These are phyloP conservation scores for Jaapia argillacea DNA, from an alignment of 768 basidiomycete genomes.

Conservation along the genomic window DNA sequence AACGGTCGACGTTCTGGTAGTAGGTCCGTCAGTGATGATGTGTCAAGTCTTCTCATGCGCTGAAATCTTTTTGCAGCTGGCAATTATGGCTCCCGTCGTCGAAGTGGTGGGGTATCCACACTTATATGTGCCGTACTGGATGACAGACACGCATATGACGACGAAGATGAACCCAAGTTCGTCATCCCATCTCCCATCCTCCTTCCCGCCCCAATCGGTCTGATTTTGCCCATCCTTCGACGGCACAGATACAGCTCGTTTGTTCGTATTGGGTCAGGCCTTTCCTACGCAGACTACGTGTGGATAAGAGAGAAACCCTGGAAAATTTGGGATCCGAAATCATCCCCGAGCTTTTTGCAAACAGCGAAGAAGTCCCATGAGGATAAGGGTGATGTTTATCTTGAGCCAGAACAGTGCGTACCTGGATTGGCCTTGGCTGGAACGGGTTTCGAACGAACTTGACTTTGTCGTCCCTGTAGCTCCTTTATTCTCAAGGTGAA, in stretches of 20 bases:
- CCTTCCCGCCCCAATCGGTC: not conserved
- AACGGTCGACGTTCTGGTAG: slow-evolving; percentile 84
- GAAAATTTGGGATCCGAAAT: slow-evolving; percentile 69
- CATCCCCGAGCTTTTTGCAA: slow-evolving; percentile 60
- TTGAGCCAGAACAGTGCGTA: slow-evolving; percentile 82
- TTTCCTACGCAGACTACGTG: slow-evolving; percentile 78
- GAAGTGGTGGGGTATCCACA: slow-evolving; percentile 84
- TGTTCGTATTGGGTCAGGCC: slow-evolving; percentile 82
- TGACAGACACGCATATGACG: slow-evolving; percentile 44
- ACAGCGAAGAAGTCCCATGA: slow-evolving; percentile 53
- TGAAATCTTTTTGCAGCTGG: slow-evolving; percentile 40
- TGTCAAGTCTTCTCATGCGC: not conserved
- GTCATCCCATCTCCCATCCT: slow-evolving; percentile 5
- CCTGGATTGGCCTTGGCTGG: not conserved
- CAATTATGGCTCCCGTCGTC: slow-evolving; percentile 79
- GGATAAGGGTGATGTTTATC: slow-evolving; percentile 85
- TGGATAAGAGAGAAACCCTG: slow-evolving; percentile 79
- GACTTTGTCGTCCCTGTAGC: slow-evolving; percentile 28
- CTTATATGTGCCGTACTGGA: slow-evolving; percentile 86
- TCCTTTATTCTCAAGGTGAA: slow-evolving; percentile 93
- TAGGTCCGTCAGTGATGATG: slow-evolving; percentile 42
- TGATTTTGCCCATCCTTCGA: not conserved
- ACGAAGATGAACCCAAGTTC: slow-evolving; percentile 59
- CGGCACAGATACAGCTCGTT: slow-evolving; percentile 69
- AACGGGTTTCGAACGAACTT: not conserved